Conservation (phyloP, 148 eudicot species). For the Dianthus caryophyllus region DNA sequence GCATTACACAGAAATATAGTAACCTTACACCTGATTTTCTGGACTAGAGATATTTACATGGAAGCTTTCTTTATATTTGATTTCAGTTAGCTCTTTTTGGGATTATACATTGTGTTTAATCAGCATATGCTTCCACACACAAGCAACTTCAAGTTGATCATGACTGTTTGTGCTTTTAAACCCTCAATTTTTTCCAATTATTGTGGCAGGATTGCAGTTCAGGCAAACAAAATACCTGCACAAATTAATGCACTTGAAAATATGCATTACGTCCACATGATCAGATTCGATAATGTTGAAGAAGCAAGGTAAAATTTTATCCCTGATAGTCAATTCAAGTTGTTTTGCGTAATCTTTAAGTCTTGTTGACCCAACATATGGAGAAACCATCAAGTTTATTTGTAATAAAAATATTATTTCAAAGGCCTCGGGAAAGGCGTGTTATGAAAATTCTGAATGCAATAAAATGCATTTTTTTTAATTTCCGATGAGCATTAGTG, state of each 20-base stretch:
- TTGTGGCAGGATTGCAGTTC: constrained; percentile 64
- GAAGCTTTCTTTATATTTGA: constrained; percentile 1
- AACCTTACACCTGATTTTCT: not conserved
- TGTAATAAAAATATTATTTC: not conserved
- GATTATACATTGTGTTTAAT: not conserved
- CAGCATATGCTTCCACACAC: not conserved
- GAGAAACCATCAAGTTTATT: not conserved
- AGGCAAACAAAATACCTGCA: constrained; percentile 45
- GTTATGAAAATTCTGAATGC: not conserved
- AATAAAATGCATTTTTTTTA: not conserved
- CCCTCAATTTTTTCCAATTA: constrained; percentile 12
- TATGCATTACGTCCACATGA: constrained; percentile 93
- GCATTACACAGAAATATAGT: too few relatives aligned
- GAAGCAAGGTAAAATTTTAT: constrained; percentile 62
- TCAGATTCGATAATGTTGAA: constrained; percentile 79
- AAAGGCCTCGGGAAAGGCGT: too few relatives aligned
- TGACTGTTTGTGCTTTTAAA: not conserved
- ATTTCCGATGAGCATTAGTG: not conserved
- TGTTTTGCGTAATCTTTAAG: not conserved
- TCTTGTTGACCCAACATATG: not conserved
- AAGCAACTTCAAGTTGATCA: not conserved
- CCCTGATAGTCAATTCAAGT: not conserved
- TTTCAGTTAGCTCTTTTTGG: not conserved
- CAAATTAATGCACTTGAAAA: constrained; percentile 86
- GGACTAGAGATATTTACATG: not conserved